Evolutionary conservation across 2,329 filamentous ascomycete species (phyloP), one percentile per base, ranked within the genome.

Genomic region (Cytospora chrysosperma): DNA sequence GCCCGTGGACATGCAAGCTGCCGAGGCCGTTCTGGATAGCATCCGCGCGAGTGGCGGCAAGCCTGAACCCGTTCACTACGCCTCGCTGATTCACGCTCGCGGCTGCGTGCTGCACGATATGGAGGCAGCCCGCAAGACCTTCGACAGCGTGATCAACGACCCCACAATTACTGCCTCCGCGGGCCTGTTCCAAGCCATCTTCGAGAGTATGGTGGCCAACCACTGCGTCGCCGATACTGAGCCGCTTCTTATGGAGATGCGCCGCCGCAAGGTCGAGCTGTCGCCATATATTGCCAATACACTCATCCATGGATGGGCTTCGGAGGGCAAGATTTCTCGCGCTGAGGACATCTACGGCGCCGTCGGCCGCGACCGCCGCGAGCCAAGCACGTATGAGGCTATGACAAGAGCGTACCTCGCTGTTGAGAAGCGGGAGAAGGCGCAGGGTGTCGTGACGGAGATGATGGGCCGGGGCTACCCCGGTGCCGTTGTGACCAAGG

Each of bases 281-380:
- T 98, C 95, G 2, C 90, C 95, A 0, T 99, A 99, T 78, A 98
- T 99, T 73, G 95, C 95, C 73, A 99, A 99, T 80, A 97, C 94
- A 7, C 83, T 99, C 53, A 98, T 99, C 72, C 93, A 98, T 73
- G 95, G 95, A 67, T 99, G 95, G 94, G 92, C 94, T 26, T 85
- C 89, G 17, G 90, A 91, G 74, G 89, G 90, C 77, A 85, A 96
- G 67, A 90, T 98, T 52, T 77, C 80, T 65, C 93, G 92, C 76
- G 91, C 93, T 21, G 87, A 88, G 72, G 79, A 84, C 27, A 88
- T 97, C 66, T 99, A 96, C 74, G 84, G 90, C 64, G 82, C 85
- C n/a, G 88, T 99, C 4, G 85, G 88, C 10, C 84, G 86, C 30
- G 85, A 88, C 61, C 93, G 89, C 78, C 88, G 95, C 63, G 95